Base-by-base conservation (phyloP, 2,329 filamentous ascomycete species). In the Byssochlamys sp. region DNA sequence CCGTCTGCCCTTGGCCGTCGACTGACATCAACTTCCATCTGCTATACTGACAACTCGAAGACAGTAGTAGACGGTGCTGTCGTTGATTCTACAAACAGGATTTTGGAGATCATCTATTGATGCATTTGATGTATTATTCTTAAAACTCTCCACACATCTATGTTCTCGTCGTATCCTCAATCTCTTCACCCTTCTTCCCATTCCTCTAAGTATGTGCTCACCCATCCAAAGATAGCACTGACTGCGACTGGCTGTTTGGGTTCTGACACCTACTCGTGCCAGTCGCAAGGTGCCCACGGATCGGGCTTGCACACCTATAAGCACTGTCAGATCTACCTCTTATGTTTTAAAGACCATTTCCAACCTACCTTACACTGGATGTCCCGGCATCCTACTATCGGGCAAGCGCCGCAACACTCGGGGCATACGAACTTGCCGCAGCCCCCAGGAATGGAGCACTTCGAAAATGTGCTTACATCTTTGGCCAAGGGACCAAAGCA, bases 1-100 rank as follows among this genome's bases (percentile, higher is more conserved):
- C 19, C 57, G 53, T 60, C 69, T 74, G 71, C 73, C 74, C 73
- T 75, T 72, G 64, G 61, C 64, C 54, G 59, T 26, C 31, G 50
- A 56, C 55, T 14, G 24, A 26, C 49, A 28, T 28, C 49, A 51
- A 28, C 49, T n/a, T 51, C 49, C 49, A 12, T 28, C n/a, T 5
- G 12, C 4, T 10, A 6, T 51, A 25, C 39, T 45, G 19, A 45
- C 39, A 45, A 45, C n/a, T 45, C 19, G 14, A 45, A n/a, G 39
- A 45, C 39, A 45, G 39, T 19, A 45, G 39, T 19, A 45, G 39
- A n/a, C 28, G 52, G 35, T 48, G 12, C 27, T 29, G n/a, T n/a
- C 31, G 14, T 54, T 49, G 2, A 10, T 4, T 27, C 27, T 48
- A 29, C 12, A 26, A 1, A 6, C 12, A 26, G 39, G 19, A 49